Conservation (phyloP, 805 yeast genomes). For the Kazachstania taianensis region DNA sequence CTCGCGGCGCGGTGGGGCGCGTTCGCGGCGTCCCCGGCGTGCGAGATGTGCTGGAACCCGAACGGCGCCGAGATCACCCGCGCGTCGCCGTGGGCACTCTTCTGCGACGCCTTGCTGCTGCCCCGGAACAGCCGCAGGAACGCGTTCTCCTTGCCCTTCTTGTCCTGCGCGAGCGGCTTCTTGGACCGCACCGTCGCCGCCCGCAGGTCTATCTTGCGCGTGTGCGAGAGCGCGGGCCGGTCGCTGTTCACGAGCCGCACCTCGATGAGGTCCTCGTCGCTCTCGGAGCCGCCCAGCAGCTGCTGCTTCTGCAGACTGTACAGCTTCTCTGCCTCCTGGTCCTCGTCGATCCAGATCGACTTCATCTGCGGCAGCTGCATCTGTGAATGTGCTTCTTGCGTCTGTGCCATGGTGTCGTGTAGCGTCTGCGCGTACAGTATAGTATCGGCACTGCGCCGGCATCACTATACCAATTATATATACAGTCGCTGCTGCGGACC, state of each 20-base stretch:
- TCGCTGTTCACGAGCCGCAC: conserved; percentile 29
- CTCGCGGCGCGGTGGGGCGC: conserved; percentile 1
- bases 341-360: conserved; percentile 37
- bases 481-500: no score
- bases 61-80: conserved; percentile 30
- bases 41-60: conserved; percentile 33
- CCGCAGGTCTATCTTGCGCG: conserved; percentile 31
- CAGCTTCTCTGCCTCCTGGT: conserved; percentile 28
- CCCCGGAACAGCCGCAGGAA: conserved; percentile 27
- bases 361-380: conserved; percentile 29
- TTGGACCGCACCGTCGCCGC: no score
- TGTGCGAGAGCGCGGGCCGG: conserved; percentile 26
- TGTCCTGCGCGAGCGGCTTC: conserved; percentile 1
- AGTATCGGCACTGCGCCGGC: no score
- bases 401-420: no score
- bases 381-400: no score
- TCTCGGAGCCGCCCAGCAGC: conserved; percentile 12
- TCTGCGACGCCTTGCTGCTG: conserved; percentile 8
- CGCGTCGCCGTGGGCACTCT: not conserved
- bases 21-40: conserved; percentile 26
- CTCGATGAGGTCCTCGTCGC: conserved; percentile 22
- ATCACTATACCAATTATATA: no score
- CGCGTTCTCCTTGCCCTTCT: conserved; percentile 15
- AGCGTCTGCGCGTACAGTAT: no score
- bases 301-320: conserved; percentile 26